A percentile compares a stretch with the other conserved stretches of the same genome.
Conservation (phyloP, 768 basidiomycete species). For the Polyporus arcularius region DNA sequence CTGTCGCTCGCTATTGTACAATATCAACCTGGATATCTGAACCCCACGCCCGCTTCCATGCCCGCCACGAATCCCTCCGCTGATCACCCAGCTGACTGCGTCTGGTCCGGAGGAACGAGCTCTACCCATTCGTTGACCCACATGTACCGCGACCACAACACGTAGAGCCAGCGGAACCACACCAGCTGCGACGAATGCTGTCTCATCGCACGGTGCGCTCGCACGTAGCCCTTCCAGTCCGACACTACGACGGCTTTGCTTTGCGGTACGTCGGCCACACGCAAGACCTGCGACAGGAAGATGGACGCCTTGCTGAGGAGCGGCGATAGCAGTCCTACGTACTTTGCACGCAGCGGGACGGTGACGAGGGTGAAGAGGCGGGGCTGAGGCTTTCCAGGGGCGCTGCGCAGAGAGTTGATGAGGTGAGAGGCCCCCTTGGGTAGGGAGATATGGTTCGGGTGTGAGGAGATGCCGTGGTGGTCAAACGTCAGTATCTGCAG, state of each 20-base stretch:
- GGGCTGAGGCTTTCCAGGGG: constrained; percentile 30
- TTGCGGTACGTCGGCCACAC: not conserved
- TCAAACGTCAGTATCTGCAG: constrained; percentile 87
- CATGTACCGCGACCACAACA: constrained; percentile 83
- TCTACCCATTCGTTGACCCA: constrained; percentile 88
- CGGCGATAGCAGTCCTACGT: constrained; percentile 55
- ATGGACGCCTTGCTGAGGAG: constrained; percentile 51
- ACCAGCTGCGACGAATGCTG: constrained; percentile 75
- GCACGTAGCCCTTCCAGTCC: constrained; percentile 53
- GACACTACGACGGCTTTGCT: constrained; percentile 51
- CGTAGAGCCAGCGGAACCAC: constrained; percentile 90
- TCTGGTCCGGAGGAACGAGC: constrained; percentile 32
- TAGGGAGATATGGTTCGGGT: constrained; percentile 84
- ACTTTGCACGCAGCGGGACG: constrained; percentile 59
- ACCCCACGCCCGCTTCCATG: too few relatives aligned
- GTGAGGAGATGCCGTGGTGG: constrained; percentile 69
- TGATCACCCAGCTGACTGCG: too few relatives aligned
- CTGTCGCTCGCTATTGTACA: not conserved
- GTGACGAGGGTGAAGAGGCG: constrained; percentile 63
- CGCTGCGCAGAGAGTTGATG: constrained; percentile 20
- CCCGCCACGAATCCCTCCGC: too few relatives aligned
- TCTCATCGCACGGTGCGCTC: constrained; percentile 67
- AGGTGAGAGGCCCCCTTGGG: constrained; percentile 55
- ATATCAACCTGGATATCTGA: too few relatives aligned
- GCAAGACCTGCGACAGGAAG: constrained; percentile 11